These are phyloP conservation scores for Zarea fungicola DNA, from an alignment of 2,329 filamentous ascomycete species.

Conservation along the genomic window DNA sequence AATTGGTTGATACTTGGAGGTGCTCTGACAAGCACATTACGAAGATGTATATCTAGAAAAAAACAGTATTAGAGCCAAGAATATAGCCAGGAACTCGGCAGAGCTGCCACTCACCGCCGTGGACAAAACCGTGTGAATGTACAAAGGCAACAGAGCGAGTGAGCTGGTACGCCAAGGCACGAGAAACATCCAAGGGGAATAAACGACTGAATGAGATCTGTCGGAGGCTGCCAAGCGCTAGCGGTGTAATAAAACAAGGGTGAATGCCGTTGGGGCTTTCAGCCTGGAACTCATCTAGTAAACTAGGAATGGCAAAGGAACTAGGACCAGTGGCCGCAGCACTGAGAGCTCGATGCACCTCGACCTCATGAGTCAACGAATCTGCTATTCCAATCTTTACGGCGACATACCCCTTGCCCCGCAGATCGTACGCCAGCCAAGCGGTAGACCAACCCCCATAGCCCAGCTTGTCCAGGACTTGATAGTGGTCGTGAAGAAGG, in stretches of 20 bases:
- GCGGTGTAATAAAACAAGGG: conserved; percentile 5
- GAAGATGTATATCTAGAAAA: not conserved
- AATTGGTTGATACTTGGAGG: not conserved
- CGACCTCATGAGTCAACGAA: conserved; percentile 3
- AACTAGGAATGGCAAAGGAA: not conserved
- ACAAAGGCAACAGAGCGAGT: conserved; percentile 10
- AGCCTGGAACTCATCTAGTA: conserved; percentile 10
- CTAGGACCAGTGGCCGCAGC: not conserved
- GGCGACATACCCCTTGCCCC: conserved; percentile 5
- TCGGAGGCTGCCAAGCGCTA: conserved; percentile 1
- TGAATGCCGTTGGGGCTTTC: not conserved
- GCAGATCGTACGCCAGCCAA: conserved; percentile 14
- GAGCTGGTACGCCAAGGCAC: conserved; percentile 6
- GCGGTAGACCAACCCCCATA: conserved; percentile 13
- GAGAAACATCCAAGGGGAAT: conserved; percentile 7
- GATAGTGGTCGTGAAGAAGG: conserved; percentile 11
- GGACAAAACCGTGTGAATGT: conserved; percentile 4
- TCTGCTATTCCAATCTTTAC: conserved; percentile 13
- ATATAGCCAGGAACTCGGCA: too few relatives aligned
- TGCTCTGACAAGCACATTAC: not conserved
- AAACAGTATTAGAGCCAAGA: not conserved
- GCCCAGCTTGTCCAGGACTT: conserved; percentile 15
- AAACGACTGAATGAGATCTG: conserved; percentile 1
- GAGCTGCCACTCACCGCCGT: conserved; percentile 15
- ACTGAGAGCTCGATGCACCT: not conserved